These are phyloP conservation scores for Cladosporium oxysporum DNA, from an alignment of 2,329 filamentous ascomycete genomes.

Conservation along the genomic window DNA sequence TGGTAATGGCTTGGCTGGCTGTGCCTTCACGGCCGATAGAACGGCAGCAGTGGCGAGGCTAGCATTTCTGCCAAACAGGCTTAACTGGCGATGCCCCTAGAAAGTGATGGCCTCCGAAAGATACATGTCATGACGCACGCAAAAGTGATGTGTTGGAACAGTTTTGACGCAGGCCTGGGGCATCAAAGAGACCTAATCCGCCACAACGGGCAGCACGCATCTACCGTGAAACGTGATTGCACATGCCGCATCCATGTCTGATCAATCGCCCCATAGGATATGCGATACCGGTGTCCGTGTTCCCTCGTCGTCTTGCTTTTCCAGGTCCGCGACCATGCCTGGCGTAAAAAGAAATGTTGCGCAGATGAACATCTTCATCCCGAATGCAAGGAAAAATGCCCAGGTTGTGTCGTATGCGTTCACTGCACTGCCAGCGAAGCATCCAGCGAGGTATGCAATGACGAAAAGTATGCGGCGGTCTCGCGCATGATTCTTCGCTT, in stretches of 20 bases:
- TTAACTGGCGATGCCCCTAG: not conserved
- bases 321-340: slow-evolving; percentile 24
- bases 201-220: not conserved
- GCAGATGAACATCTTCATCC: slow-evolving; percentile 25
- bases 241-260: not conserved
- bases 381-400: slow-evolving; percentile 25
- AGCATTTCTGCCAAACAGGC: not conserved
- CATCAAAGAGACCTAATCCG: not conserved
- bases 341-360: slow-evolving; percentile 28
- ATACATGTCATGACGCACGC: not conserved
- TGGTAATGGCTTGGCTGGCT: not conserved
- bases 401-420: slow-evolving; percentile 19
- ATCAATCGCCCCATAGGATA: slow-evolving; percentile 25
- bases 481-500: slow-evolving; percentile 21
- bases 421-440: slow-evolving; percentile 24
- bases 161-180: not conserved
- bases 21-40: not conserved
- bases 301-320: slow-evolving; percentile 20
- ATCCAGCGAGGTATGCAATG: slow-evolving; percentile 23
- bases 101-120: not conserved
- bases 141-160: not conserved
- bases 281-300: slow-evolving; percentile 22
- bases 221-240: not conserved
- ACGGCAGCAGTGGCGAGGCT: not conserved
- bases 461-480: slow-evolving; percentile 22